phyloP scores from a whole-genome alignment of 1,139 yeast genomes.

The Yamadazyma diospyri region DNA sequence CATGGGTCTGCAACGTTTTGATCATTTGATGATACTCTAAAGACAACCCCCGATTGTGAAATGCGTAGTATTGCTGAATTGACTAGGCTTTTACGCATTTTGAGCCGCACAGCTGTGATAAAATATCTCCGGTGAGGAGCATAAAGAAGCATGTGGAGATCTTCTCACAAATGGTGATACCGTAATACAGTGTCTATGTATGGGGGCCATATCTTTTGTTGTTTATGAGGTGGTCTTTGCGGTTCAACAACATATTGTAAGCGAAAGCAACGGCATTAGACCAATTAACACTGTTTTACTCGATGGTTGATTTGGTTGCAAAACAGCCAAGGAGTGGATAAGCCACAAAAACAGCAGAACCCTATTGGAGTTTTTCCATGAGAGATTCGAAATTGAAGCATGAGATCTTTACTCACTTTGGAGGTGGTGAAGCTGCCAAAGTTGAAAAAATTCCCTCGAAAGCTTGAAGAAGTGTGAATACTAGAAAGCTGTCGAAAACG shows the following conservation, averaged over 20 bases:
- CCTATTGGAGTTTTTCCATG: constrained; percentile 18
- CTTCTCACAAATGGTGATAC: too few relatives aligned
- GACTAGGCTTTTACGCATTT: too few relatives aligned
- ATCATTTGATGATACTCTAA: too few relatives aligned
- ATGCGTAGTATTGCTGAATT: too few relatives aligned
- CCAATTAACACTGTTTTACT: constrained; percentile 9
- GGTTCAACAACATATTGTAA: not conserved
- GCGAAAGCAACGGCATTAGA: constrained; percentile 20
- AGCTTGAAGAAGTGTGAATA: constrained; percentile 47
- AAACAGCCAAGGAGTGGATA: constrained; percentile 14
- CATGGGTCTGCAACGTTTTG: too few relatives aligned
- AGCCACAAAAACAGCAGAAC: constrained; percentile 20
- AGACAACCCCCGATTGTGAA: too few relatives aligned
- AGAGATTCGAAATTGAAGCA: constrained; percentile 30
- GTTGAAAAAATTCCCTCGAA: constrained; percentile 37
- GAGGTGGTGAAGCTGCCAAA: constrained; percentile 24
- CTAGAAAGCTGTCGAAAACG: constrained; percentile 47
- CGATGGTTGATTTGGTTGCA: constrained; percentile 26
- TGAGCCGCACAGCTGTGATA: too few relatives aligned
- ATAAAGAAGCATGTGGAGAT: too few relatives aligned
- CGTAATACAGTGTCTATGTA: constrained; percentile 2
- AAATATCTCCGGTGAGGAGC: too few relatives aligned
- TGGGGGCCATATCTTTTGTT: not conserved
- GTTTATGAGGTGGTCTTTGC: not conserved
- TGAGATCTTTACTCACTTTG: constrained; percentile 34